Evolutionary conservation across 2,329 filamentous ascomycete genomes (phyloP).

Genomic region (Mycosphaerella arachidis): DNA sequence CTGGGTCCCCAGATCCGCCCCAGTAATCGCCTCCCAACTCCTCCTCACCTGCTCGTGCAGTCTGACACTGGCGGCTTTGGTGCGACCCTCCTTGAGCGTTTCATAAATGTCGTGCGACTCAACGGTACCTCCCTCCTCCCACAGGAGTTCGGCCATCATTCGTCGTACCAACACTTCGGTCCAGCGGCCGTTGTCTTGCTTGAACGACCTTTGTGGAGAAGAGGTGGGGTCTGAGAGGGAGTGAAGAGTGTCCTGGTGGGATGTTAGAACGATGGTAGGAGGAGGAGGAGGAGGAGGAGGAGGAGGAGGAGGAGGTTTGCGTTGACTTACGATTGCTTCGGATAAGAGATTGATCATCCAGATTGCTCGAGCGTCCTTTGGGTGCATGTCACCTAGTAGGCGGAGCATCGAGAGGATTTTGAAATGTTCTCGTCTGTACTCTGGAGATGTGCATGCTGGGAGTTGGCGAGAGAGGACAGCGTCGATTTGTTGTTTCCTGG

Average conservation of each 20-base stretch:
- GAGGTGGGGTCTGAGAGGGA: conserved; percentile 15
- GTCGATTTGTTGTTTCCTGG: conserved; percentile 16
- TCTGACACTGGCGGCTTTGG: conserved; percentile 15
- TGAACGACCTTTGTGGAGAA: conserved; percentile 10
- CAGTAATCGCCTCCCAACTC: conserved; percentile 15
- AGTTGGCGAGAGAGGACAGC: conserved; percentile 12
- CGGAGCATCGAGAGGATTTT: conserved; percentile 18
- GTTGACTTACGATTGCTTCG: conserved; percentile 11
- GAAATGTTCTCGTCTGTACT: conserved; percentile 20
- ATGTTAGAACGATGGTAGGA: background rate
- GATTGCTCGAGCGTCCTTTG: conserved; percentile 12
- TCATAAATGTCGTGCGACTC: conserved; percentile 21
- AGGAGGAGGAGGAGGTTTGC: background rate
- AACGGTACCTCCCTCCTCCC: conserved; percentile 12
- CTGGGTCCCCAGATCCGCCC: conserved; percentile 11
- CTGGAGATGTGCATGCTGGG: conserved; percentile 17
- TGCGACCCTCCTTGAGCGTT: conserved; percentile 14
- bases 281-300: background rate
- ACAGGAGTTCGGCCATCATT: conserved; percentile 17
- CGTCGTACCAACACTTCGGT: conserved; percentile 17
- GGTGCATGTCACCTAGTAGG: conserved; percentile 13
- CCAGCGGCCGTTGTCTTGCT: conserved; percentile 16
- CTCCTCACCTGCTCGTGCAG: conserved; percentile 15
- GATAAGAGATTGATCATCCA: conserved; percentile 18
- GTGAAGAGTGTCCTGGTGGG: conserved; percentile 9